Evolutionary conservation across 2,329 filamentous ascomycete genomes (phyloP).

Genomic region (Elsinoe necatrix): DNA sequence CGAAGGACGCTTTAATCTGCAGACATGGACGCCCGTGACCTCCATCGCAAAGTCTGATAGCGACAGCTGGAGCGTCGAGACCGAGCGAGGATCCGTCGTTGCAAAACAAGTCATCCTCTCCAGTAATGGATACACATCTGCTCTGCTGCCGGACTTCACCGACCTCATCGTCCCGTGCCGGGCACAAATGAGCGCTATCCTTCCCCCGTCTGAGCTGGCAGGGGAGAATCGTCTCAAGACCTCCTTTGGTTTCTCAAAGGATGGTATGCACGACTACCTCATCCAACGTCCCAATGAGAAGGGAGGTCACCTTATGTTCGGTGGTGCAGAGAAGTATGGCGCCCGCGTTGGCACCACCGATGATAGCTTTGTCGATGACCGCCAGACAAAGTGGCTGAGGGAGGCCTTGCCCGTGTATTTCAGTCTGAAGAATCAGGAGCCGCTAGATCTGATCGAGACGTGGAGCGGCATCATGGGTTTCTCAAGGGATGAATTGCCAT

Average conservation of each 20-base stretch:
- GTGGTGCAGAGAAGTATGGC: conserved; percentile 57
- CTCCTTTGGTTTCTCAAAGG: conserved; percentile 58
- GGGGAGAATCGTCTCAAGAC: conserved; percentile 40
- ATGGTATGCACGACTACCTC: conserved; percentile 60
- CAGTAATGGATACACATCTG: conserved; percentile 76
- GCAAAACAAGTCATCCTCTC: conserved; percentile 62
- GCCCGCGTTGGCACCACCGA: conserved; percentile 50
- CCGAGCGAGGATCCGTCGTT: conserved; percentile 57
- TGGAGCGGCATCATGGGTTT: conserved; percentile 79
- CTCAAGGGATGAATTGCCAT: conserved; percentile 58
- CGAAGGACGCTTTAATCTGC: conserved; percentile 55
- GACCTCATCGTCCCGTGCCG: conserved; percentile 68
- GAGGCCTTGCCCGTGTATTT: conserved; percentile 33
- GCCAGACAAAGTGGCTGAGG: conserved; percentile 50
- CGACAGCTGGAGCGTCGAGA: conserved; percentile 53
- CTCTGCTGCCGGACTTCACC: conserved; percentile 59
- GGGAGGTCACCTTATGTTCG: conserved; percentile 57
- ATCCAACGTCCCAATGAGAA: conserved; percentile 53
- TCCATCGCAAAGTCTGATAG: conserved; percentile 24
- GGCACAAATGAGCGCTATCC: conserved; percentile 61
- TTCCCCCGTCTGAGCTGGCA: conserved; percentile 41
- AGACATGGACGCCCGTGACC: conserved; percentile 60
- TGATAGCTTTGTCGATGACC: conserved; percentile 50
- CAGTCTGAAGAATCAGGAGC: conserved; percentile 27
- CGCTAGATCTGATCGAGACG: conserved; percentile 32